Percentiles rank a stretch among this genome's conserved stretches.
Conservation (phyloP, 345 rosid genomes). For the Citrus sinensis region DNA sequence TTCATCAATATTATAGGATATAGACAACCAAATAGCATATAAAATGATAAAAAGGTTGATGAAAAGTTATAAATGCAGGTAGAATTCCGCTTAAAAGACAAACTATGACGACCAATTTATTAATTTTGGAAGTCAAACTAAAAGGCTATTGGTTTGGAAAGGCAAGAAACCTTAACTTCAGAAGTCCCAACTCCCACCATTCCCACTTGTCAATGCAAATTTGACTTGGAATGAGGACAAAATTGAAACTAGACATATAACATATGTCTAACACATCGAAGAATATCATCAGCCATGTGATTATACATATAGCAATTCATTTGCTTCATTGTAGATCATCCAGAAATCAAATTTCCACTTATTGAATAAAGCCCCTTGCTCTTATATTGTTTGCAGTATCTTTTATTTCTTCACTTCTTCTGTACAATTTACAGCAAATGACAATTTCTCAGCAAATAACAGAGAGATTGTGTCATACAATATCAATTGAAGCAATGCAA, state of each 20-base stretch:
- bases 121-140: background rate
- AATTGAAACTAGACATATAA: too few relatives aligned
- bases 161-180: too few relatives aligned
- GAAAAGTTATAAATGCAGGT: background rate
- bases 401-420: background rate
- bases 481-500: background rate
- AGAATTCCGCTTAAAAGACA: background rate
- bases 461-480: constrained; percentile 4
- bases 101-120: background rate
- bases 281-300: background rate
- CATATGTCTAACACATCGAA: background rate
- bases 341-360: too few relatives aligned
- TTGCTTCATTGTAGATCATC: background rate
- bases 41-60: background rate
- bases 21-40: background rate
- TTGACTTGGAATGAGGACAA: too few relatives aligned
- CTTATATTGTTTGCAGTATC: background rate
- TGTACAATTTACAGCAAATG: too few relatives aligned
- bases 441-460: background rate
- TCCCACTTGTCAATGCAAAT: too few relatives aligned
- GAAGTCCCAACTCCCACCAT: too few relatives aligned
- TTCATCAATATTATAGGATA: background rate
- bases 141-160: too few relatives aligned
- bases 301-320: too few relatives aligned
- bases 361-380: background rate